These are phyloP conservation scores for Diaporthe batatas DNA, from an alignment of 2,329 filamentous ascomycete genomes.

Conservation along the genomic window DNA sequence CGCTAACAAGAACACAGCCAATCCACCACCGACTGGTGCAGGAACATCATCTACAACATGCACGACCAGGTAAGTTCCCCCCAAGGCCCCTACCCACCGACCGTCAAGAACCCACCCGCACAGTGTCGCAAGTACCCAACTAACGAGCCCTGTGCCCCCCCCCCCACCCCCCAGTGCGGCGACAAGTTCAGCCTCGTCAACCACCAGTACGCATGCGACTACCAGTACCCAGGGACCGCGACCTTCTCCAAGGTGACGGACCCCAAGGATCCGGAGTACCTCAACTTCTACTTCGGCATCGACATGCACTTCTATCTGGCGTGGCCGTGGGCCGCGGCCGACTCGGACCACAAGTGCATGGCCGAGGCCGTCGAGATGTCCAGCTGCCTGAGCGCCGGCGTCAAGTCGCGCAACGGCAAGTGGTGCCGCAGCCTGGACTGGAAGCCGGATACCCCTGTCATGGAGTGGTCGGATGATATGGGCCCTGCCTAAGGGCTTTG, in stretches of 20 bases:
- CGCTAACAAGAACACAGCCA: constrained; percentile 1
- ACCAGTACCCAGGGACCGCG: neutral
- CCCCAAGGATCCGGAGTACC: neutral
- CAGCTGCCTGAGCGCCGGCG: neutral
- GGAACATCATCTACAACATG: constrained; percentile 5
- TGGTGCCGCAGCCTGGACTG: constrained; percentile 19
- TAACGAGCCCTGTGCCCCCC: no score
- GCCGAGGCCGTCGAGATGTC: neutral
- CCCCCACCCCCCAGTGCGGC: no score
- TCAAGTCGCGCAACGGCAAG: constrained; percentile 11
- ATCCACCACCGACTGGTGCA: no score
- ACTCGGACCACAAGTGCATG: constrained; percentile 20
- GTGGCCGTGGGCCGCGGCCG: neutral
- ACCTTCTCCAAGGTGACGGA: neutral
- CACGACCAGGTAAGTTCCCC: neutral
- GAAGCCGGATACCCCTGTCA: neutral
- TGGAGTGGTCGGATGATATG: constrained; percentile 8
- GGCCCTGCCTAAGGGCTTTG: neutral
- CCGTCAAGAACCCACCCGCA: no score
- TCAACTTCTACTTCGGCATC: neutral
- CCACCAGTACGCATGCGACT: neutral
- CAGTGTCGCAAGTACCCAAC: no score
- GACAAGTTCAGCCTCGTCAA: neutral
- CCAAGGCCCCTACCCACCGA: neutral
- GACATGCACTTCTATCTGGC: constrained; percentile 8